Evolutionary conservation across 768 basidiomycete species (phyloP), one percentile per base, ranked within the genome.

Genomic region (Suillus spraguei): DNA sequence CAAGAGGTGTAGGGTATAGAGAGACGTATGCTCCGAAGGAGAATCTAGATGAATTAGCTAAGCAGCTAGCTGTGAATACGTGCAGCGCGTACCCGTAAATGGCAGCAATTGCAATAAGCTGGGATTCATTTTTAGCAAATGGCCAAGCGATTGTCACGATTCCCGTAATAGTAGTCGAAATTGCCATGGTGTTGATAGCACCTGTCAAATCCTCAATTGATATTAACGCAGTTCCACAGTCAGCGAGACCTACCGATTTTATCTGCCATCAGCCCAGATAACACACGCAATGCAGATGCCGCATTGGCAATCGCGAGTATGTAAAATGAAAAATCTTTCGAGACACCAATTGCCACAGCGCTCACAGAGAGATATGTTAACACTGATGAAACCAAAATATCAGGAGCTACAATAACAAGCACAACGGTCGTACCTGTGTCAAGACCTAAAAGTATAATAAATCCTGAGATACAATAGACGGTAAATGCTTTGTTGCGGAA

Each of bases 91-190:
- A 90, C 86, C 91, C 91, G 67, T 92, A 92, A 14, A 88, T 65
- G 11, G 91, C 69, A 0, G 85, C 79, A 39, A 92, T 71, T 7
- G 74, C 82, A 4, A 90, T 79, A 33, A 87, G 77, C 0, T 79
- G 76, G 0, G 71, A 77, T 59, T 82, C 66, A 32, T 71, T 80
- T 46, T 69, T 73, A 0, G 82, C 82, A 70, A 85, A 88, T 2
- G 92, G 92, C 93, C 92, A 94, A 4, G 78, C 78, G 66, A 86
- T 87, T 0, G 91, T 90, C 49, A 88, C 68, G 35, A 85, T 72
- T 0, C 82, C 88, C 0, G 87, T 84, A 1, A 84, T 42, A 22
- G 80, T 60, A 1, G 85, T 87, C 36, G 86, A 85, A 0, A 91
- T 87, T 11, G 82, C 82, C 80, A 92, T 87, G 36, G 89, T 77